These are phyloP conservation scores for Globisporangium solare DNA, from an alignment of 352 stramenopile species.

Conservation along the genomic window DNA sequence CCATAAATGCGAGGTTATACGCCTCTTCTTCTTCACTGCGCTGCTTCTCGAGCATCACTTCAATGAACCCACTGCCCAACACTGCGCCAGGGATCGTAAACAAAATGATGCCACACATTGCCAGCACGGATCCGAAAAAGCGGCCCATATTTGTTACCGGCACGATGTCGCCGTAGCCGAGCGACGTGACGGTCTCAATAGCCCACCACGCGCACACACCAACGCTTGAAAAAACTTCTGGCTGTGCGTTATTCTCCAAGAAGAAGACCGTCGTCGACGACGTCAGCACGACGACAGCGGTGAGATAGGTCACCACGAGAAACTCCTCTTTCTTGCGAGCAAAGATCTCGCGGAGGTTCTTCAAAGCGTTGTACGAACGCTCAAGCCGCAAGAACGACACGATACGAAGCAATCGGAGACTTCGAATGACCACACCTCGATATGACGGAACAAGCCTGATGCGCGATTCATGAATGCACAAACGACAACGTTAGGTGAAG, in stretches of 20 bases:
- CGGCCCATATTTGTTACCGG: constrained; percentile 37
- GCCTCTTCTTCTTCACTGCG: constrained; percentile 33
- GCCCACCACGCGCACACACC: constrained; percentile 52
- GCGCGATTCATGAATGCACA: not conserved
- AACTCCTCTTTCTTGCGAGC: constrained; percentile 57
- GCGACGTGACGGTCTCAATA: constrained; percentile 62
- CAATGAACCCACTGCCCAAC: constrained; percentile 57
- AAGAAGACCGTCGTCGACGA: constrained; percentile 66
- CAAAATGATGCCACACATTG: constrained; percentile 53
- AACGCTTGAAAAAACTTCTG: constrained; percentile 43
- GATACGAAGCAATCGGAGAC: constrained; percentile 51
- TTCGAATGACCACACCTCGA: constrained; percentile 43
- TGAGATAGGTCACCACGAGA: constrained; percentile 55
- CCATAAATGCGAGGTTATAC: constrained; percentile 22
- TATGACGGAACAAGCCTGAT: constrained; percentile 24
- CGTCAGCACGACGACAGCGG: constrained; percentile 44
- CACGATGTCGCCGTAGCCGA: constrained; percentile 62
- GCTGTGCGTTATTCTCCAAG: constrained; percentile 46
- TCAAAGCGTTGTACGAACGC: constrained; percentile 58
- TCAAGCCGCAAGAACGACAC: constrained; percentile 56
- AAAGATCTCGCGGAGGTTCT: constrained; percentile 51
- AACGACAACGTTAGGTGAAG: not conserved
- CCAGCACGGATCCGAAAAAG: constrained; percentile 35
- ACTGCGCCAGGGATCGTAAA: constrained; percentile 62
- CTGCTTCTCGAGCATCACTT: constrained; percentile 69